Evolutionary conservation across 495 filamentous ascomycete genomes (phyloP), one percentile per base, ranked within the genome.

Genomic region (Durotheca rogersii): DNA sequence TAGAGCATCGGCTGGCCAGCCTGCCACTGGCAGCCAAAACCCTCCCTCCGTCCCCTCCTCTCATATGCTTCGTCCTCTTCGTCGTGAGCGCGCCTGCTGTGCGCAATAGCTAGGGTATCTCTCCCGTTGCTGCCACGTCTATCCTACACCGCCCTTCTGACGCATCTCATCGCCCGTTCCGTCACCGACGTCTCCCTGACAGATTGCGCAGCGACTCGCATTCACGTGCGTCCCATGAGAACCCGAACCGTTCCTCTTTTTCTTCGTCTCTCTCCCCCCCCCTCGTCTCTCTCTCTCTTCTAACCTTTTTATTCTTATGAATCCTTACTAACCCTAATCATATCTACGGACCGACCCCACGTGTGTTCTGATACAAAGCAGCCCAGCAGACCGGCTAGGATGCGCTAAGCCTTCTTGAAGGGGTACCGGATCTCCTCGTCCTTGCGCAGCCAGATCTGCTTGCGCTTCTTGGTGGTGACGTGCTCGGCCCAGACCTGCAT

Each of bases 381-480:
- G 23, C 23, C 23, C 9, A 4, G 9, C 4, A 27, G 4, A 27
- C 37, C 17, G 20, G 16, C 14, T 34, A 38, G 11, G 32, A 7
- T 20, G 7, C 15, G 75, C 48, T 72, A 80, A 23, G 71, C 68
- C 70, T 86, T 83, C 77, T 88, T 92, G 68, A 80, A 95, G 7
- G 90, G 90, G 66, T 91, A 95, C 55, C 67, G 65, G 17, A 90
- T 74, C 41, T 79, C 75, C 70, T 89, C 87, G 67, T 89, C 91
- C 80, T 95, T 96, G 59, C 87, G 81, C 54, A 85, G 64, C 82
- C 85, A 92, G 51, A 96, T 81, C 78, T 92, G 91, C 66, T 81
- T 81, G 78, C 84, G 87, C 80, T 86, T 90, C 79, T 95, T 95
- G 38, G 76, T 91, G 6, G 79, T 72, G 40, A 85, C 76, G 49